Evolutionary conservation across 306 rosid genomes (phyloP).

Genomic region (Cicer judaicum): DNA sequence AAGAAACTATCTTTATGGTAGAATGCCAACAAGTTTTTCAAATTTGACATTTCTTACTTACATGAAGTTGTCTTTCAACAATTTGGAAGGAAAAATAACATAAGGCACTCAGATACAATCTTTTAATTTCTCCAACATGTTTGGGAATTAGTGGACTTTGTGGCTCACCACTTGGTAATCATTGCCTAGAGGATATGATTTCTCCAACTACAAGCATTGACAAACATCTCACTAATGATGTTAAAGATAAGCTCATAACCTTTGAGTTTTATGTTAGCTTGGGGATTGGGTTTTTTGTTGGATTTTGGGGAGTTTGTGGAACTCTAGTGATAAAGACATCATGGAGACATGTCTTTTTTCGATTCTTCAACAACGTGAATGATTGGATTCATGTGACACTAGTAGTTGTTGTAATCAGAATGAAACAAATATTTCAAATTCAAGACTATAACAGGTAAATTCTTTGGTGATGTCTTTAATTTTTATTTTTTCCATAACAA

Average conservation of each 20-base stretch:
- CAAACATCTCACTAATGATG: background rate
- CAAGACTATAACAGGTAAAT: too few species aligned
- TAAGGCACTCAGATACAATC: background rate
- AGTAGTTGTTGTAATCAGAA: background rate
- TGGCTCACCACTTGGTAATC: conserved; percentile 35
- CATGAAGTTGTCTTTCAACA: conserved; percentile 25
- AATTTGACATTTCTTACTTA: background rate
- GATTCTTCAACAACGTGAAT: background rate
- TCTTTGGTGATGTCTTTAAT: too few species aligned
- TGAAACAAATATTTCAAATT: too few species aligned
- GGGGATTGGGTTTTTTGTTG: too few species aligned
- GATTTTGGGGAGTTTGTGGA: background rate
- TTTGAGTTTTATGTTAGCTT: conserved; percentile 38
- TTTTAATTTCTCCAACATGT: conserved; percentile 21
- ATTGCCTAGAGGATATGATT: background rate
- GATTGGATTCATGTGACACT: background rate
- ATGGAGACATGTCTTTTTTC: too few species aligned
- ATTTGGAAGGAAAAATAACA: background rate
- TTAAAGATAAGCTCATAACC: conserved; percentile 7
- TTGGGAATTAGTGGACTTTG: conserved; percentile 41
- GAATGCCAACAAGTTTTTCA: conserved; percentile 13
- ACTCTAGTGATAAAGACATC: too few species aligned
- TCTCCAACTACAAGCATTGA: background rate
- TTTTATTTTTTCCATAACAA: too few species aligned
- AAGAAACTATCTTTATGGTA: conserved; percentile 15